Base-by-base conservation (phyloP, 345 rosid genomes). In the Syzygium jambos region DNA sequence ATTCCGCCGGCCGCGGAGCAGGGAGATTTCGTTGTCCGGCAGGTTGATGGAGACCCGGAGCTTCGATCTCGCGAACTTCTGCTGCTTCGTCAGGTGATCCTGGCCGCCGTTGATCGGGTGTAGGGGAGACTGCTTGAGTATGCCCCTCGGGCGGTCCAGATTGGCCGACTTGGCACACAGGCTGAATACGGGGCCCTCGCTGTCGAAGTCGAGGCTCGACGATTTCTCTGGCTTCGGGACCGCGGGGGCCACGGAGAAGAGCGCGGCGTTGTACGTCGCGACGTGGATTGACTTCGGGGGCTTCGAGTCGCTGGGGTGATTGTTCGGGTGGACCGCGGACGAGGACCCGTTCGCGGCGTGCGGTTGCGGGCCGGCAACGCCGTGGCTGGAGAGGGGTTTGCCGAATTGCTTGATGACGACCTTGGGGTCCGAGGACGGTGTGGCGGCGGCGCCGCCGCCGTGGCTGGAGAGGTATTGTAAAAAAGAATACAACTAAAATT, bases 171-270 rank as follows among this genome's bases (percentile, higher is more conserved):
- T 94, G 5, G 96, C 89, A 6, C 93, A 91, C 68, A 93, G 86
- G 23, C 43, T 84, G 52, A 86, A 65, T 54, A 59, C 78, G 43
- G 49, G 59, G 17, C 85, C 88, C 52, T 89, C 91, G 68, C 86
- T 85, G 55, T 88, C 93, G 61, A 19, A 63, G 54, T 89, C 92
- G 11, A 89, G 84, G 88, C 84, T 92, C 27, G 93, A 55, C 54
- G 91, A 27, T 13, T 85, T 91, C 61, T 87, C 92, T 25, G 85
- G 9, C 84, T 89, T 90, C 17, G 97, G 96, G 68, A 95, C 94
- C 43, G 93, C 98, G 10, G 98, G 98, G 9, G 99, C 99, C 99
- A 97, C 95, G 9, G 97, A 95, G 89, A 97, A 97, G 93, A 96
- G 88, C 29, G 97, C 95, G 65, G 98, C 99, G 88, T 95, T 97